A percentile compares a stretch with the other conserved stretches of the same genome.
phyloP scores from a whole-genome alignment of 2,329 filamentous ascomycete species.

The Boeremia lycopersici region DNA sequence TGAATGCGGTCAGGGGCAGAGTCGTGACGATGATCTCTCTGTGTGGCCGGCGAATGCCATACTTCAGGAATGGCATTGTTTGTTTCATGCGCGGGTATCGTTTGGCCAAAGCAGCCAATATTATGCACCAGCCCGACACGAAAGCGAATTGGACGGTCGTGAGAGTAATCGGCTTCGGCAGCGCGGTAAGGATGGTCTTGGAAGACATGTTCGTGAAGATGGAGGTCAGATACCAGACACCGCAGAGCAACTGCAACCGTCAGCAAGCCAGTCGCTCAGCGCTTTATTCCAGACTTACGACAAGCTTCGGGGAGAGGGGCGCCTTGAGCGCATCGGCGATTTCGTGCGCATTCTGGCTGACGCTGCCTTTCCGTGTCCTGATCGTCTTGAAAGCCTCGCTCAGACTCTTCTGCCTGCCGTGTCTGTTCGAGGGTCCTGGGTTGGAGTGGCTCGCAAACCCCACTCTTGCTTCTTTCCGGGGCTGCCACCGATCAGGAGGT shows the following conservation, averaged over 20 bases:
- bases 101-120: slow-evolving; percentile 76
- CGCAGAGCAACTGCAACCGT: slow-evolving; percentile 72
- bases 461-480: slow-evolving; percentile 60
- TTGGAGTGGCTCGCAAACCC: slow-evolving; percentile 51
- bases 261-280: slow-evolving; percentile 37
- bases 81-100: slow-evolving; percentile 73
- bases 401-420: slow-evolving; percentile 82
- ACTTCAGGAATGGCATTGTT: slow-evolving; percentile 76
- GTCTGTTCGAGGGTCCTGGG: slow-evolving; percentile 49
- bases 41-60: slow-evolving; percentile 82
- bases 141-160: slow-evolving; percentile 94
- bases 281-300: slow-evolving; percentile 63
- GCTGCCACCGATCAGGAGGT: slow-evolving; percentile 64
- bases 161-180: slow-evolving; percentile 87
- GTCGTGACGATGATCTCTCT: slow-evolving; percentile 84
- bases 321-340: slow-evolving; percentile 89
- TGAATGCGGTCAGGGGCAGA: slow-evolving; percentile 89
- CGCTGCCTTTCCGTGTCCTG: slow-evolving; percentile 78
- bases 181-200: slow-evolving; percentile 92
- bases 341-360: slow-evolving; percentile 92
- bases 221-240: slow-evolving; percentile 93
- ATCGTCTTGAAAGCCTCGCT: slow-evolving; percentile 87
- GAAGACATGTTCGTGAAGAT: slow-evolving; percentile 97
- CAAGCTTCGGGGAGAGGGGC: slow-evolving; percentile 83
- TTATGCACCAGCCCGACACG: slow-evolving; percentile 84